Evolutionary conservation across 352 stramenopile genomes (phyloP).

Genomic region (Lagenidium giganteum): DNA sequence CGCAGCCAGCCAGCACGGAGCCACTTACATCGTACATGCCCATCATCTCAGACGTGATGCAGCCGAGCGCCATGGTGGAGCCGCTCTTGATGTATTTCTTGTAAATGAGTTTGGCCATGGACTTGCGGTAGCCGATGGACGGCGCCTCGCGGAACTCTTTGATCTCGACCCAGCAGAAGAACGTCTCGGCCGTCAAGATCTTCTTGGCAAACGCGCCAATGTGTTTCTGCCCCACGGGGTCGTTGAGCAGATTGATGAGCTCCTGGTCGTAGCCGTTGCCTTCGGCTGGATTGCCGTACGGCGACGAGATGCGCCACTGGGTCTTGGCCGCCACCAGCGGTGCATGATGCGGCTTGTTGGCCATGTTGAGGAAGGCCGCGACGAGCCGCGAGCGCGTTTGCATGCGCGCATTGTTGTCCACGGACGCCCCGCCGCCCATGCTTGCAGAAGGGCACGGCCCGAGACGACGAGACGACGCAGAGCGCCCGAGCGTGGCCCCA

Average conservation of each 20-base stretch:
- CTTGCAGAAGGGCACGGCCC: no score
- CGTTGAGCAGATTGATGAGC: slow-evolving; percentile 60
- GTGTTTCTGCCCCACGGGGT: slow-evolving; percentile 78
- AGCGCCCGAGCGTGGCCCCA: no score
- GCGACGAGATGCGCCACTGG: slow-evolving; percentile 67
- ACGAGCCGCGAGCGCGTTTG: slow-evolving; percentile 49
- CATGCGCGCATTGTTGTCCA: slow-evolving; percentile 19
- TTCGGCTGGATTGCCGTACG: slow-evolving; percentile 37
- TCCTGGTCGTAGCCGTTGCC: slow-evolving; percentile 65
- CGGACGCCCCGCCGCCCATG: slow-evolving; percentile 37
- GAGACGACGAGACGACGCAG: no score
- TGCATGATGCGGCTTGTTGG: slow-evolving; percentile 61
- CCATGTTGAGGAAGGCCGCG: slow-evolving; percentile 36
- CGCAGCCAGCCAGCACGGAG: background rate
- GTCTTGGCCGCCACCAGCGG: slow-evolving; percentile 73
- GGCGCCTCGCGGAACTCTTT: slow-evolving; percentile 75
- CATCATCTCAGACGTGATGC: slow-evolving; percentile 71
- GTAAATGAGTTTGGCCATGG: slow-evolving; percentile 79
- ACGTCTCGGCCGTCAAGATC: slow-evolving; percentile 77
- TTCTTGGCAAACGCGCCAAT: slow-evolving; percentile 79
- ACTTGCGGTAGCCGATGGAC: slow-evolving; percentile 60
- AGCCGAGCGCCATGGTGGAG: slow-evolving; percentile 66
- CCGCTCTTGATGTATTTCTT: slow-evolving; percentile 81
- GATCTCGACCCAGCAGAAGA: slow-evolving; percentile 86
- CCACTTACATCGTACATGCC: slow-evolving; percentile 56